Conservation (phyloP, 2,329 filamentous ascomycete genomes). For the Pseudogymnoascus sp. region DNA sequence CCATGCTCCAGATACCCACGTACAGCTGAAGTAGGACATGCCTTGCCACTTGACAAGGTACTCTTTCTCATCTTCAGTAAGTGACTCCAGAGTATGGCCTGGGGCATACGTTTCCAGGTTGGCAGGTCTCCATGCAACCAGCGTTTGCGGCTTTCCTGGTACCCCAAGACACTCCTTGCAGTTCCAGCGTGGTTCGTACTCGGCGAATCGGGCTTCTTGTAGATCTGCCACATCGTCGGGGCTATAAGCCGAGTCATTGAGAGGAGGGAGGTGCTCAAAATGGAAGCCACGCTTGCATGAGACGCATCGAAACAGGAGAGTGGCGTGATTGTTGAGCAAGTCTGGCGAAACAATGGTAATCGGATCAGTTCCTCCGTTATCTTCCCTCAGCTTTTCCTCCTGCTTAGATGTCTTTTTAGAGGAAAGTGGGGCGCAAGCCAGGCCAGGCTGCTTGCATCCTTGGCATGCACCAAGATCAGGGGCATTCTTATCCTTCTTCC, state of each 20-base stretch:
- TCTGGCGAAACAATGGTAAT: constrained; percentile 51
- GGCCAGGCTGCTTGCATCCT: constrained; percentile 55
- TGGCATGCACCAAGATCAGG: constrained; percentile 68
- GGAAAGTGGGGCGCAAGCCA: constrained; percentile 67
- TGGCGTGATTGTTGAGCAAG: constrained; percentile 65
- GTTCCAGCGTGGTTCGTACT: constrained; percentile 68
- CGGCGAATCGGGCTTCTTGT: constrained; percentile 54
- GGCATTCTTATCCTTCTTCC: constrained; percentile 58
- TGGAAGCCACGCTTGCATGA: constrained; percentile 74
- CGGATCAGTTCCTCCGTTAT: constrained; percentile 73
- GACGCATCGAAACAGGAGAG: constrained; percentile 75
- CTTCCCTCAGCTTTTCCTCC: constrained; percentile 73
- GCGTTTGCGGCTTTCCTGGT: constrained; percentile 58
- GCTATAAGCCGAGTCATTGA: constrained; percentile 27
- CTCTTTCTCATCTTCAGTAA: constrained; percentile 74
- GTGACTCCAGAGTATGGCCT: constrained; percentile 42
- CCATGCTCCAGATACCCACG: constrained; percentile 88
- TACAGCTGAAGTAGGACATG: constrained; percentile 70
- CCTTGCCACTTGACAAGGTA: constrained; percentile 86
- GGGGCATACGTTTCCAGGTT: constrained; percentile 46
- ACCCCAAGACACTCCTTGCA: constrained; percentile 68
- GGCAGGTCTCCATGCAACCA: constrained; percentile 81
- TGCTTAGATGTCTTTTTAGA: constrained; percentile 63
- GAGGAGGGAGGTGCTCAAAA: constrained; percentile 64
- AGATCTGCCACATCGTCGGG: constrained; percentile 37